Conservation (phyloP, 768 basidiomycete species). For the Mycena pura region DNA sequence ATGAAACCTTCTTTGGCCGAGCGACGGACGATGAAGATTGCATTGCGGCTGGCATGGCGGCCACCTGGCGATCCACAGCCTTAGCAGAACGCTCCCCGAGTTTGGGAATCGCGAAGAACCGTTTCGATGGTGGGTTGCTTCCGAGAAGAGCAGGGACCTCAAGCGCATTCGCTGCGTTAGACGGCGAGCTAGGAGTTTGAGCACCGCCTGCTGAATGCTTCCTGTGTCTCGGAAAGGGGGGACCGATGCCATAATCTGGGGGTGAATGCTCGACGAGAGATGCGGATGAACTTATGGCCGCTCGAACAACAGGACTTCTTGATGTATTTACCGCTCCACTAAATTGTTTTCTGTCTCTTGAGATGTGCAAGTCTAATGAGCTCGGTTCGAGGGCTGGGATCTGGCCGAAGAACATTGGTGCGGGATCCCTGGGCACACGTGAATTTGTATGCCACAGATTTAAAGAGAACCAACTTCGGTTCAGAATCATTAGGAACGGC, state of each 20-base stretch:
- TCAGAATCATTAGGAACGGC: neutral
- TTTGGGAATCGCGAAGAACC: too few species aligned
- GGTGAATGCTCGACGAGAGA: slow-evolving; percentile 4
- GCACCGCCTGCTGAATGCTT: neutral
- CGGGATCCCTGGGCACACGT: neutral
- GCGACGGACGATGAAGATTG: neutral
- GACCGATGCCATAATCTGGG: too few species aligned
- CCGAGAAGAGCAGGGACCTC: too few species aligned
- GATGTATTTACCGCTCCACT: slow-evolving; percentile 4
- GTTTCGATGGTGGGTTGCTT: too few species aligned
- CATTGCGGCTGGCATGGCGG: neutral
- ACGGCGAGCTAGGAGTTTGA: neutral
- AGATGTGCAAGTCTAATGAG: neutral
- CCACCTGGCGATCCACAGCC: too few species aligned
- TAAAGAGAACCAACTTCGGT: neutral
- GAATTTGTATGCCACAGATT: too few species aligned
- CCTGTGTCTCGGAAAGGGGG: neutral
- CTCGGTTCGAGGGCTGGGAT: neutral
- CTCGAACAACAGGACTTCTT: neutral
- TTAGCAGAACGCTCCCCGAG: too few species aligned
- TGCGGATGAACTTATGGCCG: slow-evolving; percentile 1
- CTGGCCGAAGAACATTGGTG: slow-evolving; percentile 13
- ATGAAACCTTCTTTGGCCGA: neutral
- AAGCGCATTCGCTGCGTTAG: too few species aligned
- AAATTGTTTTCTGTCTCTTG: slow-evolving; percentile 9